Evolutionary conservation across 2,329 filamentous ascomycete genomes (phyloP).

Genomic region (Fusarium nygamai): DNA sequence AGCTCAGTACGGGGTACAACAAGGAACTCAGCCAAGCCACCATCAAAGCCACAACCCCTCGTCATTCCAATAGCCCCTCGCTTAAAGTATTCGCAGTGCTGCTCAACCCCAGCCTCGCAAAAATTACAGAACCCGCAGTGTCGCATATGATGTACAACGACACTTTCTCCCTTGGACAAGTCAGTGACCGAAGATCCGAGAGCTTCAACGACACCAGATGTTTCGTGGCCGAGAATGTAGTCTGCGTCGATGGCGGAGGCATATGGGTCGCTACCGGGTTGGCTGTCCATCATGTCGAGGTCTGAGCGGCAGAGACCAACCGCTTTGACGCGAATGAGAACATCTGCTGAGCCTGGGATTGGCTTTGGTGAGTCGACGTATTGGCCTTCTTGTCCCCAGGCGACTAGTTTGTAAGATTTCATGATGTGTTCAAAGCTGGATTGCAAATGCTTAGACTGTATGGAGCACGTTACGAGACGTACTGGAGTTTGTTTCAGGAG

Average conservation of each 20-base stretch:
- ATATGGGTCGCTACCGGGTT: background rate
- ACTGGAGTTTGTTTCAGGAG: background rate
- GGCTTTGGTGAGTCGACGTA: background rate
- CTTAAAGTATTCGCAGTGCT: background rate
- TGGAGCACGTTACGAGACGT: background rate
- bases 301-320: background rate
- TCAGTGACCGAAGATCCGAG: background rate
- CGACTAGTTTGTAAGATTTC: background rate
- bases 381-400: background rate
- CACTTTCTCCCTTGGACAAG: background rate
- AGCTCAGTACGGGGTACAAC: background rate
- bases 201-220: background rate
- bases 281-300: background rate
- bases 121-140: background rate
- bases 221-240: background rate
- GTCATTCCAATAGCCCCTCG: background rate
- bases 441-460: background rate
- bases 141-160: background rate
- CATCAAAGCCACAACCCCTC: background rate
- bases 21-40: background rate
- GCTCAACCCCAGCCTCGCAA: background rate
- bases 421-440: background rate
- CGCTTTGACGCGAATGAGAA: background rate
- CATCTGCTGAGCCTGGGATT: background rate
- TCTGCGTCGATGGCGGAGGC: background rate